A percentile compares a stretch with the other conserved stretches of the same genome.
These are phyloP conservation scores for Pueraria montana DNA, from an alignment of 306 rosid genomes.

Conservation along the genomic window DNA sequence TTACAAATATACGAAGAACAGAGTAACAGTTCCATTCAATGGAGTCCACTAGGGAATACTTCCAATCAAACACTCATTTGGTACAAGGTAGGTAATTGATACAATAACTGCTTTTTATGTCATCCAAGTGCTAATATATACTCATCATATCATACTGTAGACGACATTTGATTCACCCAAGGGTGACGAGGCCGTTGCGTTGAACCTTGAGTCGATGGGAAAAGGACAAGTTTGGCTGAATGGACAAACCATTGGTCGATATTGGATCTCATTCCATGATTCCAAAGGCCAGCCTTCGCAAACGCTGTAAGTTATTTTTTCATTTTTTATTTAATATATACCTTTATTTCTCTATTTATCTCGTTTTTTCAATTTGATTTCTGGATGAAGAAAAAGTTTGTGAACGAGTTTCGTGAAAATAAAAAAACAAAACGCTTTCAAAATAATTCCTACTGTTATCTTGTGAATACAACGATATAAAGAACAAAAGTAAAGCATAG, in stretches of 20 bases:
- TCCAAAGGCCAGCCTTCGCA: conserved; percentile 63
- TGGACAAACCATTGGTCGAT: conserved; percentile 74
- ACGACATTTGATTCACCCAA: conserved; percentile 55
- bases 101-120: background rate
- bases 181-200: conserved; percentile 58
- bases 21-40: conserved; percentile 44
- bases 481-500: too few relatives aligned
- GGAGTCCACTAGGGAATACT: conserved; percentile 49
- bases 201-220: conserved; percentile 68
- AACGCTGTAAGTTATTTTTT: conserved; percentile 50
- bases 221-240: conserved; percentile 79
- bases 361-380: too few relatives aligned
- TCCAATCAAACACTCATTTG: conserved; percentile 55
- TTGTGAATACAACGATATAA: too few relatives aligned
- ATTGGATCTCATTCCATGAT: conserved; percentile 64
- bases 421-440: too few relatives aligned
- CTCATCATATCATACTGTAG: conserved; percentile 48
- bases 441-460: too few relatives aligned
- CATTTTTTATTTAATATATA: too few relatives aligned
- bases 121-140: too few relatives aligned
- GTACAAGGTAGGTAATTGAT: conserved; percentile 61
- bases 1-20: conserved; percentile 52
- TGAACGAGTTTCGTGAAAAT: too few relatives aligned
- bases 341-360: too few relatives aligned
- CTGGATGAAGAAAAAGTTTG: too few relatives aligned